Base-by-base conservation (phyloP, 805 yeast species). In the Metschnikowia matae region DNA sequence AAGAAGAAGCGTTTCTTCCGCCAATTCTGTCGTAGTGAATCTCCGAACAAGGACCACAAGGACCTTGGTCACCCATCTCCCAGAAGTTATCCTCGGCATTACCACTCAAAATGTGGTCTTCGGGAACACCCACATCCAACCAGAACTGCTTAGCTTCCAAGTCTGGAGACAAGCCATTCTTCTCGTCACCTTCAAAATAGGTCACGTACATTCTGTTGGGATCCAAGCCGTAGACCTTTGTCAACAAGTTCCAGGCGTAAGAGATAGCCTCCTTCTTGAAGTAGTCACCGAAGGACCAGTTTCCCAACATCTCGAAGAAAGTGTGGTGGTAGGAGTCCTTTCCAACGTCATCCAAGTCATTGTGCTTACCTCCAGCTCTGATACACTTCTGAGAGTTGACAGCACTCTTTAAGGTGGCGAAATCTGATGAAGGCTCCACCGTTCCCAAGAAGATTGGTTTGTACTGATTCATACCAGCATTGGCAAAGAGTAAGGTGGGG, bases 11-110 rank as follows among this genome's bases (percentile, higher is more conserved):
- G 65, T 94, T 92, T 77, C 99, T 85, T 52, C 98, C 97, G 58
- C 99, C 99, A 57, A 94, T 90, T 73, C 99, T 84, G 71, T 94
- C 99, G 69, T 89, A 94, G 71, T 94, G 99, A 60, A 94, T 81
- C 72, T 94, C 99, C 21, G 96, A 87, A 74, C 99, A 95, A 47
- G 99, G 99, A 55, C 99, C 99, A 77, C 99, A 94, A 44, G 99
- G 99, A 59, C 99, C 99, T 76, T 92, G 98, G 66, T 95, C 99
- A 62, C 99, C 99, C 99, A 94, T 94, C 77, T 94, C 99, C 99
- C 99, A 94, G 72, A 94, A 94, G 74, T 94, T 94, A 69, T 94
- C 99, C 65, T 83, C 76, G 48, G 84, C 87, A 59, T 84, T 75
- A 51, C 99, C 99, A 18, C 97, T 96, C 58, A 94, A 75, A 60